phyloP scores from a whole-genome alignment of 1,284 basidiomycete genomes.

The Malassezia equina region DNA sequence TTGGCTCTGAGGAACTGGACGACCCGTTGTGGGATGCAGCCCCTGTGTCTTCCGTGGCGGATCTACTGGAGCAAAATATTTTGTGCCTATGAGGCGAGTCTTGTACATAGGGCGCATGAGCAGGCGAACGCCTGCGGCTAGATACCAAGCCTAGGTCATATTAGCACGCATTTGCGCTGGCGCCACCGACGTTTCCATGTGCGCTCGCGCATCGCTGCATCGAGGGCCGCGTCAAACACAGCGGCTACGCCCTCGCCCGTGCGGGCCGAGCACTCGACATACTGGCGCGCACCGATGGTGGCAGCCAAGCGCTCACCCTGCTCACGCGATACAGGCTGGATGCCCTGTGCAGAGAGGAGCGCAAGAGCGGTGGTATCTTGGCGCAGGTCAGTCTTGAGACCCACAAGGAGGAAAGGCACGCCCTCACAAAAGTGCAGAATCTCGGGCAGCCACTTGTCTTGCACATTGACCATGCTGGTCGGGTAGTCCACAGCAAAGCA shows the following conservation, averaged over 20 bases:
- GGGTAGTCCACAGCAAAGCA: slow-evolving; percentile 96
- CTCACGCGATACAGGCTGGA: slow-evolving; percentile 66
- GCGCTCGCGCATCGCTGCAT: slow-evolving; percentile 56
- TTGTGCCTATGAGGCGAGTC: slow-evolving; percentile 7
- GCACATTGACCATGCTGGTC: slow-evolving; percentile 83
- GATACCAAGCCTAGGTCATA: background rate
- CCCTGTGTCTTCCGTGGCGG: background rate
- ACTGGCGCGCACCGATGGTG: slow-evolving; percentile 81
- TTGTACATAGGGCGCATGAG: background rate
- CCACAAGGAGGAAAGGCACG: slow-evolving; percentile 83
- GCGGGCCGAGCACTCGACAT: slow-evolving; percentile 90
- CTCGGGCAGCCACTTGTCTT: slow-evolving; percentile 89
- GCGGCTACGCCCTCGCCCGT: slow-evolving; percentile 77
- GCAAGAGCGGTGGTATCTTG: slow-evolving; percentile 73
- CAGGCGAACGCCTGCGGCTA: background rate
- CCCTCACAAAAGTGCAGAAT: slow-evolving; percentile 93
- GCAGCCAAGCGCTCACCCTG: slow-evolving; percentile 58
- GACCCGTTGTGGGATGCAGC: background rate
- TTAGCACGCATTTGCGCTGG: slow-evolving; percentile 3
- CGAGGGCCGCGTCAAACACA: slow-evolving; percentile 80
- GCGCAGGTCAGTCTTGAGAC: slow-evolving; percentile 74
- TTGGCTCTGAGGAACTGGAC: background rate
- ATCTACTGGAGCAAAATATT: slow-evolving; percentile 11
- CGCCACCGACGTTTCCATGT: slow-evolving; percentile 1
- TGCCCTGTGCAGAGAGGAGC: slow-evolving; percentile 87